Base-by-base conservation (phyloP, 2,329 filamentous ascomycete species). In the Beauveria medogensis region DNA sequence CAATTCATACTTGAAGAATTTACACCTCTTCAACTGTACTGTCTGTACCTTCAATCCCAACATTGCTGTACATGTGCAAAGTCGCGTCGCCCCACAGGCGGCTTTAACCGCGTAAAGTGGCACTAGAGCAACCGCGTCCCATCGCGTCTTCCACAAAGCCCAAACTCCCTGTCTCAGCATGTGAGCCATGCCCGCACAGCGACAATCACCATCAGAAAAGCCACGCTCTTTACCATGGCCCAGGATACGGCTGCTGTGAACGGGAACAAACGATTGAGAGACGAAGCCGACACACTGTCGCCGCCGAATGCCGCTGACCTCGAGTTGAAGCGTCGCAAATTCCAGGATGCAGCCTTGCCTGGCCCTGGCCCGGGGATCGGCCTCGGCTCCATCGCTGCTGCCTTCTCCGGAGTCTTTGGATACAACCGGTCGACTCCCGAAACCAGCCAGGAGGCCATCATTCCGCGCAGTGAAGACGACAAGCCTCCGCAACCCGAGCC, bases 371-470 rank as follows among this genome's bases (percentile, higher is more conserved):
- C 60, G 28, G 53, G 24, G 18, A 60, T 41, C 26, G 57, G 56
- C 5, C 58, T 63, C 16, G 61, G 57, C 18, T 67, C 68, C 51
- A 71, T 73, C 55, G 68, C 70, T 10, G 69, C 71, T 8, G 71
- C 67, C n/a, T 68, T 73, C 14, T 69, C 71, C 16, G 66, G 67
- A 7, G 65, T 68, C 12, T 64, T 69, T 54, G 67, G 68, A 5
- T 67, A 65, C 47, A 66, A 63, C 2, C 65, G 67, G 28, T 65
- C 62, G 34, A 16, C 56, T 14, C 62, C 64, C 24, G 55, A 62
- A 34, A 62, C 37, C 16, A 54, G 40, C 28, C 47, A 57, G 12
- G 26, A 53, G 16, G 4, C 41, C 18, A 30, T 22, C n/a, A 2
- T n/a, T 8, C n/a, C 47, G 2, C 12, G n/a, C 3, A 34, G 54